These are phyloP conservation scores for Scheffersomyces titani DNA, from an alignment of 1,139 yeast genomes.

Conservation along the genomic window DNA sequence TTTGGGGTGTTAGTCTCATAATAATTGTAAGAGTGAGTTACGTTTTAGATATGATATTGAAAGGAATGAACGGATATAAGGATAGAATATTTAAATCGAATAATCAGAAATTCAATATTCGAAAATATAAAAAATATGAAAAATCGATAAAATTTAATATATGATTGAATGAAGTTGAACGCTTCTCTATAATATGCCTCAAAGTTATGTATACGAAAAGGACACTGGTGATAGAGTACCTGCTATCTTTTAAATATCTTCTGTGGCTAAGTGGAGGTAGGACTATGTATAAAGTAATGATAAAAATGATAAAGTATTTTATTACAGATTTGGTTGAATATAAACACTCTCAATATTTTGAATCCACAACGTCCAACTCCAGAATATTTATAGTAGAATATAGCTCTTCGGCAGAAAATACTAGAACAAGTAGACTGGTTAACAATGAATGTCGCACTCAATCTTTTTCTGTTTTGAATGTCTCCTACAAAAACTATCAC, in stretches of 20 bases:
- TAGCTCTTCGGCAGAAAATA: not conserved
- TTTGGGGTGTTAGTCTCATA: conserved; percentile 42
- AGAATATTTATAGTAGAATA: not conserved
- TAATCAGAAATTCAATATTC: not conserved
- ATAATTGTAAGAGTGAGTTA: not conserved
- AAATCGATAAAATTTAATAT: not conserved
- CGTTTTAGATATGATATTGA: not conserved
- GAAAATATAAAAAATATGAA: conserved; percentile 1
- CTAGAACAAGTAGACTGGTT: not conserved
- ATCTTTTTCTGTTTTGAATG: not conserved
- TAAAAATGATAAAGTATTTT: not conserved
- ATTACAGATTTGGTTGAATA: not conserved
- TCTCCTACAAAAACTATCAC: not conserved
- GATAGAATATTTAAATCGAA: not conserved
- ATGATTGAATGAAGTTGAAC: not conserved
- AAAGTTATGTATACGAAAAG: not conserved
- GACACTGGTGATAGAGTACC: not conserved
- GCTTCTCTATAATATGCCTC: not conserved
- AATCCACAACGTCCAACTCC: not conserved
- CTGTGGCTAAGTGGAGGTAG: not conserved
- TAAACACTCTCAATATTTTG: not conserved
- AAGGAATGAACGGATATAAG: not conserved
- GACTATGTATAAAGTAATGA: not conserved
- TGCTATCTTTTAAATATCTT: not conserved
- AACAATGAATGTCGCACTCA: not conserved